Base-by-base conservation (phyloP, 331 rosid species). In the Stylosanthes scabra region DNA sequence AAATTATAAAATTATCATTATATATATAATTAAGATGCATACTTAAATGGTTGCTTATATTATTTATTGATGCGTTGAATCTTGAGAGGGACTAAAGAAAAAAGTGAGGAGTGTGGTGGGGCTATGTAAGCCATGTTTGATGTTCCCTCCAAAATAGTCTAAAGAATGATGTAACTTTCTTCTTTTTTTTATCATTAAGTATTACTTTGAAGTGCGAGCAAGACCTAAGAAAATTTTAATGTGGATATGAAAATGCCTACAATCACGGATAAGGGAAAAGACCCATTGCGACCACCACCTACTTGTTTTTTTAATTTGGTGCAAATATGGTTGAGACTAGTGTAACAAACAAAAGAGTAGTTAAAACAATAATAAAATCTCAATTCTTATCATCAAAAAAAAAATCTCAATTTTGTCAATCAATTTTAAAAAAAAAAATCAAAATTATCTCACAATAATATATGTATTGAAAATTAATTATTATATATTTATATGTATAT, bases 41-140 rank as follows among this genome's bases (percentile, higher is more conserved):
- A 20, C 25, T 20, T 20, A 20, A 20, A 20, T 20, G 25, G 0
- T 20, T 20, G 25, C 25, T 20, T 20, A 20, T 20, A 20, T 65
- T 74, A n/a, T 77, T 67, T 49, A 73, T 69, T 73, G 13, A 34
- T 34, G 39, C 6, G 88, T 80, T 81, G 81, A 84, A 80, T 46
- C 89, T 87, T 87, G 88, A 90, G 82, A 63, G 83, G 66, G 86
- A 84, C 91, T 58, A 80, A 85, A 86, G 84, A 75, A 81, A 81
- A 78, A 86, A 81, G 82, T 15, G 20, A 65, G 11, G 12, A 47
- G 34, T 64, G n/a, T 41, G 86, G 86, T 86, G 86, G 89, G 96
- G 87, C 85, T 67, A 72, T 49, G 80, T 46, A 73, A 80, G 64
- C 80, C 83, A 74, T 79, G 89, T 72, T 72, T 81, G 79, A 71